Evolutionary conservation across 1,284 basidiomycete species (phyloP).

Genomic region (Microbotryum violaceum): DNA sequence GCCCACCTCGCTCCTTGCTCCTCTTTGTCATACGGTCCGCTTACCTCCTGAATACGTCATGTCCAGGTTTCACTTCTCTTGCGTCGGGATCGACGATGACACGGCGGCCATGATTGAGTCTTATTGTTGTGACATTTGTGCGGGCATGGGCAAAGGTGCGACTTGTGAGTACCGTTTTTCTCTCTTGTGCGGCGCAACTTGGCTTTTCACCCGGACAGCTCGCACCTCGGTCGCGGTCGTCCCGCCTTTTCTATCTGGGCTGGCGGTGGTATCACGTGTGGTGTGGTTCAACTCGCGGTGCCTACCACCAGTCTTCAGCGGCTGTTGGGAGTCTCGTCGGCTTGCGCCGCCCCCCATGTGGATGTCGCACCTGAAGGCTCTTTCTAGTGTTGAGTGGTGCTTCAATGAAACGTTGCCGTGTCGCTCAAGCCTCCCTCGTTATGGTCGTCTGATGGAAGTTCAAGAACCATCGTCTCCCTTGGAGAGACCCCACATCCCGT

Average conservation of each 20-base stretch:
- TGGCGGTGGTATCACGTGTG: too few species aligned
- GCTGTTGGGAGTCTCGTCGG: not conserved
- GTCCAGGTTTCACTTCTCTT: constrained; percentile 38
- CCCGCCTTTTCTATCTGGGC: not conserved
- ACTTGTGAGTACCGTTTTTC: constrained; percentile 32
- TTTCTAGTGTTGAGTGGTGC: not conserved
- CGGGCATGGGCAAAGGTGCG: constrained; percentile 34
- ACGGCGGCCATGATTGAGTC: constrained; percentile 33
- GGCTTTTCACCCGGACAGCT: not conserved
- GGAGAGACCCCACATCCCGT: too few species aligned
- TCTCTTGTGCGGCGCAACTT: not conserved
- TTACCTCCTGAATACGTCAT: not conserved
- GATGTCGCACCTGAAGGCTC: not conserved
- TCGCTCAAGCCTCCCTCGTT: too few species aligned
- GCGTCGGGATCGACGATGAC: constrained; percentile 33
- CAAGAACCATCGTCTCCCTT: too few species aligned
- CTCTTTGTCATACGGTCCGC: not conserved
- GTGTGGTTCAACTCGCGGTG: too few species aligned
- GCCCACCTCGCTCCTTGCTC: not conserved
- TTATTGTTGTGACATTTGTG: constrained; percentile 37
- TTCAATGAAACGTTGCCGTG: too few species aligned
- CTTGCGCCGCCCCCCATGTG: not conserved
- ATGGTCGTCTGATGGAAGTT: too few species aligned
- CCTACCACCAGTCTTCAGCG: not conserved
- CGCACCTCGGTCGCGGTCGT: not conserved